These are phyloP conservation scores for Fraxinus americana DNA, from an alignment of 257 asterid species.

Conservation along the genomic window DNA sequence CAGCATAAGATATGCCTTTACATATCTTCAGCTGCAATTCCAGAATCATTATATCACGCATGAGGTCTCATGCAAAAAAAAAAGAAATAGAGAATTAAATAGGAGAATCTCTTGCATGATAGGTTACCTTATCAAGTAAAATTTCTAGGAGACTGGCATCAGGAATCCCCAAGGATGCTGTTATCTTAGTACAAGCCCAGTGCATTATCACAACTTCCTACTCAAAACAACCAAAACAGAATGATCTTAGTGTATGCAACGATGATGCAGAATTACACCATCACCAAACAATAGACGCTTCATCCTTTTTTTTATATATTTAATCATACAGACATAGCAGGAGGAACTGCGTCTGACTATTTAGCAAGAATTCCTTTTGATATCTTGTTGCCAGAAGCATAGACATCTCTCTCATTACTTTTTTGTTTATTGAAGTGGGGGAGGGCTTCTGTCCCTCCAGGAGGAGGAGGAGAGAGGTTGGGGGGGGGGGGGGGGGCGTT, in stretches of 20 bases:
- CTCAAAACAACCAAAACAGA: slow-evolving; percentile 31
- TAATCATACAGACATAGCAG: slow-evolving; percentile 20
- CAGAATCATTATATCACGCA: slow-evolving; percentile 33
- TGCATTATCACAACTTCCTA: slow-evolving; percentile 95
- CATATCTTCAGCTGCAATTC: slow-evolving; percentile 81
- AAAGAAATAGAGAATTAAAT: background rate
- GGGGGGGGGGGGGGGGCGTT: background rate
- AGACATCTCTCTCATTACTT: background rate
- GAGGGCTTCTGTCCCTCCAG: background rate
- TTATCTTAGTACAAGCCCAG: slow-evolving; percentile 89
- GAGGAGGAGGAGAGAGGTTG: no score
- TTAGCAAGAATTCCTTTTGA: background rate
- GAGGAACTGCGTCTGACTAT: slow-evolving; percentile 8
- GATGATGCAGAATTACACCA: slow-evolving; percentile 11
- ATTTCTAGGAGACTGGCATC: slow-evolving; percentile 79
- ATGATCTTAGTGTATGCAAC: slow-evolving; percentile 18
- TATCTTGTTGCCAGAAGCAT: background rate
- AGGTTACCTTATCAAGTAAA: slow-evolving; percentile 76
- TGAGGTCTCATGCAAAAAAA: slow-evolving; percentile 11
- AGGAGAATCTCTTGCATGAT: background rate
- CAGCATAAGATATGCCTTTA: slow-evolving; percentile 98
- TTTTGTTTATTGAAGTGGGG: background rate
- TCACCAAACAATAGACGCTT: slow-evolving; percentile 1
- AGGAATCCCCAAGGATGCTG: slow-evolving; percentile 67
- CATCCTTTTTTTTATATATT: slow-evolving; percentile 18